A percentile compares a stretch with the other conserved stretches of the same genome.
phyloP scores from a whole-genome alignment of 2,329 filamentous ascomycete species.

The Pseudogymnoascus sp. region DNA sequence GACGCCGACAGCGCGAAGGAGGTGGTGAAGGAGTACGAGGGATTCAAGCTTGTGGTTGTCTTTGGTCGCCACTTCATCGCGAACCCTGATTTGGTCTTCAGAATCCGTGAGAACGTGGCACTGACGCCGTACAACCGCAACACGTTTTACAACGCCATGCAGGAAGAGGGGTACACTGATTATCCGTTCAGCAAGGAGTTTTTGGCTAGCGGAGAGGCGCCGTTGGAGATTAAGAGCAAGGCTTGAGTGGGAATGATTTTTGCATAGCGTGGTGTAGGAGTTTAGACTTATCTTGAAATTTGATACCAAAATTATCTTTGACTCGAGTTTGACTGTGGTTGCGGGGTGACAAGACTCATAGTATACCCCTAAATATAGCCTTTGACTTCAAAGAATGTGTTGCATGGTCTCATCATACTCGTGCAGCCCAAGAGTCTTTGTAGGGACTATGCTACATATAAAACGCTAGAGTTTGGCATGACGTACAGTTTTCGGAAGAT shows the following conservation, averaged over 20 bases:
- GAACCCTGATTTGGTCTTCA: slow-evolving; percentile 34
- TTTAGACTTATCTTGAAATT: neutral
- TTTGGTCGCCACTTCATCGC: slow-evolving; percentile 38
- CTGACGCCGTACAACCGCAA: slow-evolving; percentile 33
- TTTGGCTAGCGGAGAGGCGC: slow-evolving; percentile 1
- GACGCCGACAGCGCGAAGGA: slow-evolving; percentile 31
- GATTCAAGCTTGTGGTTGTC: slow-evolving; percentile 31
- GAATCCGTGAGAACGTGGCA: slow-evolving; percentile 31
- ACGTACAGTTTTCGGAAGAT: no score
- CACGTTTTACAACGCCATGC: slow-evolving; percentile 28
- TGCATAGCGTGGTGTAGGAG: neutral
- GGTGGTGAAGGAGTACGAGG: slow-evolving; percentile 25
- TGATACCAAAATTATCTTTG: neutral
- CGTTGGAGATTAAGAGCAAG: slow-evolving; percentile 2
- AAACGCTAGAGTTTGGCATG: no score
- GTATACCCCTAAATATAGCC: no score
- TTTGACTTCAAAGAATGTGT: no score
- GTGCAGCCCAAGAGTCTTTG: neutral
- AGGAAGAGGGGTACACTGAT: slow-evolving; percentile 29
- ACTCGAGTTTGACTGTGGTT: neutral
- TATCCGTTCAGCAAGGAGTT: slow-evolving; percentile 28
- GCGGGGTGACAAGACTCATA: no score
- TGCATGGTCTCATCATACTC: no score
- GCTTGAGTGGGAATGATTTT: neutral
- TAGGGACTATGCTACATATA: neutral